Base-by-base conservation (phyloP, 768 basidiomycete species). In the Pulveroboletus sp. region DNA sequence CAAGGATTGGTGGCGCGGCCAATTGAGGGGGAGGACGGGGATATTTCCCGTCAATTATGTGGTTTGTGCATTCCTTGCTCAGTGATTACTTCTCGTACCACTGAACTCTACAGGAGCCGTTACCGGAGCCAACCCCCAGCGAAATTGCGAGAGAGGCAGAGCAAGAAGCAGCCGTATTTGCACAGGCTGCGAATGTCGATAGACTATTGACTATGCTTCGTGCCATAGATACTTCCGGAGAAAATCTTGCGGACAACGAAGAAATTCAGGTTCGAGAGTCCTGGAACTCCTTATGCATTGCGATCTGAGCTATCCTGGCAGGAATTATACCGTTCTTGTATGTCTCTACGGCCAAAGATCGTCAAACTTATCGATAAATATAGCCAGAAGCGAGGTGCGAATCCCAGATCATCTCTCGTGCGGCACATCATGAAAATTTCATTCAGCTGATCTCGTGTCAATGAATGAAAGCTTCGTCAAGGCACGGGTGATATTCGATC, bases 1-100 rank as follows among this genome's bases (percentile, higher is more conserved):
- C 68, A 87, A 90, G 59, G 93, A 96, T 64, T 98, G 95, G 95
- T 97, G 93, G 92, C 72, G 91, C 21, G 95, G 95, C 1, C 93
- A 96, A 58, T 68, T 94, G 39, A 88, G 83, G 61, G 93, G 91
- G 0, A 73, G 89, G 50, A 92, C 93, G 3, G 93, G 93, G 39
- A 98, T 98, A 41, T 97, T 98, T 69, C 95, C 95, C 0, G 91
- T 95, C 17, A 96, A 95, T 66, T 96, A 97, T 71, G 92, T 97
- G 58, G 91, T 90, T 59, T 7, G 85, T 77, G 33, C 52, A 46
- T 39, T 42, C 43, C 28, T 24, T 14, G 17, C 15, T 49, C 21
- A 30, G 50, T 13, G 7, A 8, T 28, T n/a, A 0, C 35, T 38
- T 41, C 17, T 33, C 39, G 5, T 39, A 44, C 44, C 21, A 53